These are phyloP conservation scores for Nadsonia fulvescens DNA, from an alignment of 805 yeast species.

Conservation along the genomic window DNA sequence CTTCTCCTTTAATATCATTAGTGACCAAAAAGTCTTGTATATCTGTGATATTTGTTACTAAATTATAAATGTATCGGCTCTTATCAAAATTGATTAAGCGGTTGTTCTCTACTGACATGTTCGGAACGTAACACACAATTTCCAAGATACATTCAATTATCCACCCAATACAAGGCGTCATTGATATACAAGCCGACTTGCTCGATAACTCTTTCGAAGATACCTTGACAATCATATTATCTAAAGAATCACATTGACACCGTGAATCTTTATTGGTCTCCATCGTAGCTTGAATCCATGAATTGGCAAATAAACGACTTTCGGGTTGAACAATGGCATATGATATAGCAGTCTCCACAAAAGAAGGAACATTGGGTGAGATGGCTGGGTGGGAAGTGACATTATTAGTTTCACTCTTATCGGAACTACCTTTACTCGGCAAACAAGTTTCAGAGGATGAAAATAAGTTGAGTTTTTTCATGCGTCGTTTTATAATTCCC, in stretches of 20 bases:
- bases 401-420: constrained; percentile 8
- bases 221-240: constrained; percentile 15
- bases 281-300: constrained; percentile 50
- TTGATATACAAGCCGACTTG: constrained; percentile 19
- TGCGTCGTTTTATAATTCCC: constrained; percentile 48
- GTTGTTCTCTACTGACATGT: constrained; percentile 48
- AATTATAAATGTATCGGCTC: constrained; percentile 46
- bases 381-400: constrained; percentile 7
- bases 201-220: constrained; percentile 9
- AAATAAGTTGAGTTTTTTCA: constrained; percentile 36
- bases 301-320: constrained; percentile 44
- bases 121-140: constrained; percentile 59
- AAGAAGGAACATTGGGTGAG: constrained; percentile 43
- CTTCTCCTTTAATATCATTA: constrained; percentile 7
- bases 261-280: constrained; percentile 13
- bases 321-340: constrained; percentile 69
- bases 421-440: constrained; percentile 5
- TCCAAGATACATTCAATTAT: constrained; percentile 62
- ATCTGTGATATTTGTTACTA: constrained; percentile 35
- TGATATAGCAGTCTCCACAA: constrained; percentile 62
- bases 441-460: constrained; percentile 3
- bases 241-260: constrained; percentile 8
- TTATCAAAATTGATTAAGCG: constrained; percentile 72
- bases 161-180: constrained; percentile 89
- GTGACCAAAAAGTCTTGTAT: constrained; percentile 14